Base-by-base conservation (phyloP, 2,329 filamentous ascomycete species). In the Emmonsia crescens region DNA sequence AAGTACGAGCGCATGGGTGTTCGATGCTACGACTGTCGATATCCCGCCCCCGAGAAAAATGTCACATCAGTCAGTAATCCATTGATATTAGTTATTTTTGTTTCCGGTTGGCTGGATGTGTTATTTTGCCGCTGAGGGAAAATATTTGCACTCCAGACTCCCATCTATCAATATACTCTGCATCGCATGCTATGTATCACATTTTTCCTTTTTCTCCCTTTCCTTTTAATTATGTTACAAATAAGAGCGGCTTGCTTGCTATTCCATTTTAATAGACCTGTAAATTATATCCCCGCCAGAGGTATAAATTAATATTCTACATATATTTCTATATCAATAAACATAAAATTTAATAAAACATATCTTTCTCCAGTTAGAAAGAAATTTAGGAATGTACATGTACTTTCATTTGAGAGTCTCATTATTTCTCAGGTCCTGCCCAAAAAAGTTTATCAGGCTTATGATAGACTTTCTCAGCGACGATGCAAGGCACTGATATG, bases 1-100 rank as follows among this genome's bases (percentile, higher is more conserved):
- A 69, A 55, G 68, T 70, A 56, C 67, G 62, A 12, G 72, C 66
- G 49, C 65, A 1, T 76, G 73, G 73, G 71, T 70, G 29, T 75
- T 73, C 57, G 74, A 76, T 52, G 74, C 74, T 19, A 68, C 68
- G 10, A 67, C 71, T 33, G 68, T 74, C 3, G 62, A 65, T 1
- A 71, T 76, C 38, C 73, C 74, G 16, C 27, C 29, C 49, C 29
- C 49, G 49, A 52, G 16, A 19, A n/a, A 10, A 31, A 29, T 2
- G 49, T 52, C 49, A 4, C 29, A 6, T n/a, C 49, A 12, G 16
- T 31, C 52, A 38, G 2, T 24, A 38, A 55, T 21, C 3, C 8
- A 14, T 21, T 36, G 31, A 55, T 38, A 21, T n/a, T 33, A 21
- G 12, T 49, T 27, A 49, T 49, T 29, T 29, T 29, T 49, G 27